Evolutionary conservation across 352 stramenopile species (phyloP).

Genomic region (Blastocystis sp.): DNA sequence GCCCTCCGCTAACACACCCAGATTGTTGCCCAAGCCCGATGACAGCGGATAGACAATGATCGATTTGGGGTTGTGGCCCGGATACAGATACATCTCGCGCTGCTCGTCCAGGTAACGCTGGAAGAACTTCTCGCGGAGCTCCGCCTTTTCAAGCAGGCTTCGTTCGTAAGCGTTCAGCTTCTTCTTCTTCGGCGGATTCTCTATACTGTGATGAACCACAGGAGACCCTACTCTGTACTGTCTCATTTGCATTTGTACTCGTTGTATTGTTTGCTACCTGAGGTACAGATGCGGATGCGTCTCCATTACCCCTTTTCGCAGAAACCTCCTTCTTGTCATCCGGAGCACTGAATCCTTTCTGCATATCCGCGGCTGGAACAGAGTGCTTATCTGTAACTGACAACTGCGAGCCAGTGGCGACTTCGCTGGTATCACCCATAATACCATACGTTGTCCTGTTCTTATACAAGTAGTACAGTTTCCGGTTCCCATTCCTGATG

Average conservation of each 20-base stretch:
- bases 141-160: conserved; percentile 17
- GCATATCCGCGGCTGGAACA: no score
- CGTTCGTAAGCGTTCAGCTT: conserved; percentile 49
- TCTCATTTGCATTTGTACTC: no score
- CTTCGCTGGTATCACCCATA: no score
- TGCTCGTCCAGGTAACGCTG: conserved; percentile 59
- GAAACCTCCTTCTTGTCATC: no score
- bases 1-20: conserved; percentile 31
- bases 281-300: no score
- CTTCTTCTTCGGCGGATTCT: background rate
- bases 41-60: conserved; percentile 27
- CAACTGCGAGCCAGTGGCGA: no score
- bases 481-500: background rate
- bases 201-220: background rate
- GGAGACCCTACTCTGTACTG: no score
- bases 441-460: background rate
- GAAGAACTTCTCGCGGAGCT: background rate
- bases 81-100: background rate
- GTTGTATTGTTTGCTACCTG: no score
- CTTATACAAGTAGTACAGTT: background rate
- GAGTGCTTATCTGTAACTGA: no score
- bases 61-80: background rate
- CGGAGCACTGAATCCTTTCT: no score
- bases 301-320: no score
- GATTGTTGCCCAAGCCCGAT: conserved; percentile 41